These are phyloP conservation scores for Dictyostelium firmibasis DNA, from an alignment of 78 protist genomes.

Conservation along the genomic window DNA sequence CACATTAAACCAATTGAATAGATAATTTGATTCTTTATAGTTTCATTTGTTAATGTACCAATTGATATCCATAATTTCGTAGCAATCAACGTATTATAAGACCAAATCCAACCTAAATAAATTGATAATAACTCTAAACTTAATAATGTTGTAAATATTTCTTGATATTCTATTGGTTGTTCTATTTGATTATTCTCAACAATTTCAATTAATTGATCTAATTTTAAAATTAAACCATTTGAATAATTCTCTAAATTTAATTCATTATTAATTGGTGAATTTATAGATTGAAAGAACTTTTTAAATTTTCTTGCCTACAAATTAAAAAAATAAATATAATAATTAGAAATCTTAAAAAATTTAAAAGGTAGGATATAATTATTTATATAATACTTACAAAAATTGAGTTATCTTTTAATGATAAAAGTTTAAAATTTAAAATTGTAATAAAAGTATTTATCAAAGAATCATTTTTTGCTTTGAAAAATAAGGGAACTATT, in stretches of 20 bases:
- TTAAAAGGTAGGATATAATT: no score
- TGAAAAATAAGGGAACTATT: background rate
- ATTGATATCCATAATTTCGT: slow-evolving; percentile 7
- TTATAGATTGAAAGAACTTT: background rate
- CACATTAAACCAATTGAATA: slow-evolving; percentile 1
- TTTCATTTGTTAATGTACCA: background rate
- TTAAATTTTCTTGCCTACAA: background rate
- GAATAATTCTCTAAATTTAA: background rate
- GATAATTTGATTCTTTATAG: background rate
- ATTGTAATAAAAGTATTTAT: background rate
- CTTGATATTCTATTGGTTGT: background rate
- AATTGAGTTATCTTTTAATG: background rate
- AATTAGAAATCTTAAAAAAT: no score
- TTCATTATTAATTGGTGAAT: background rate
- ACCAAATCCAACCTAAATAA: slow-evolving; percentile 58
- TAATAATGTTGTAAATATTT: background rate
- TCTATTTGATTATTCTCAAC: background rate
- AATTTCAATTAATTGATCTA: background rate
- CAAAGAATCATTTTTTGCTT: background rate
- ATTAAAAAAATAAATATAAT: background rate
- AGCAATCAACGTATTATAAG: slow-evolving; percentile 33
- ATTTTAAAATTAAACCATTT: background rate
- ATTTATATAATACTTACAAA: background rate
- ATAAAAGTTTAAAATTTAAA: background rate
- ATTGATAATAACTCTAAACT: slow-evolving; percentile 33